phyloP scores from a whole-genome alignment of 2,329 filamentous ascomycete genomes.

The Epichloe festucae region DNA sequence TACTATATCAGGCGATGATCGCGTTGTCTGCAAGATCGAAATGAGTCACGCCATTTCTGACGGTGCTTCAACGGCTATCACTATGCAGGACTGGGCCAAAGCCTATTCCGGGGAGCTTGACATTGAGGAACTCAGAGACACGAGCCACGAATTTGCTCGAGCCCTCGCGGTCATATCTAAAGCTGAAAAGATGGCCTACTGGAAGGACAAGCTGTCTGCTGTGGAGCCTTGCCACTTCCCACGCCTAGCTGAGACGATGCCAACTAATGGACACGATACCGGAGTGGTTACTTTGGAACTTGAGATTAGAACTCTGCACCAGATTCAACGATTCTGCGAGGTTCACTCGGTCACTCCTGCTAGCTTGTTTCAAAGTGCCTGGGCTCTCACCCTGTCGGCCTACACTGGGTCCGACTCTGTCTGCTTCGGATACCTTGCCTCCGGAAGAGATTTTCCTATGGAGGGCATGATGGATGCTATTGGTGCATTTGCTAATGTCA shows the following conservation, averaged over 20 bases:
- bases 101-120: conserved; percentile 4
- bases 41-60: conserved; percentile 8
- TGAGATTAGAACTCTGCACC: not conserved
- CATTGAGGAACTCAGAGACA: not conserved
- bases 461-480: conserved; percentile 2
- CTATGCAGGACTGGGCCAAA: conserved; percentile 2
- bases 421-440: conserved; percentile 7
- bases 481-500: conserved; percentile 7
- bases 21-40: conserved; percentile 5
- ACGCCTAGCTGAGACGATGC: not conserved
- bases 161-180: conserved; percentile 1
- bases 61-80: conserved; percentile 4
- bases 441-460: conserved; percentile 6
- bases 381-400: conserved; percentile 8
- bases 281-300: not conserved
- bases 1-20: not conserved
- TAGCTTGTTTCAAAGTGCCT: conserved; percentile 5
- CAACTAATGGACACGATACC: not conserved
- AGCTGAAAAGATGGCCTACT: conserved; percentile 4
- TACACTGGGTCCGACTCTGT: conserved; percentile 6
- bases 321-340: conserved; percentile 1
- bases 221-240: conserved; percentile 6
- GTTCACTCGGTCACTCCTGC: conserved; percentile 3
- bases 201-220: conserved; percentile 5
- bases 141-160: not conserved